A percentile compares a stretch with the other conserved stretches of the same genome.
These are phyloP conservation scores for Cephalotrichum gorgonifer DNA, from an alignment of 2,329 filamentous ascomycete species.

Conservation along the genomic window DNA sequence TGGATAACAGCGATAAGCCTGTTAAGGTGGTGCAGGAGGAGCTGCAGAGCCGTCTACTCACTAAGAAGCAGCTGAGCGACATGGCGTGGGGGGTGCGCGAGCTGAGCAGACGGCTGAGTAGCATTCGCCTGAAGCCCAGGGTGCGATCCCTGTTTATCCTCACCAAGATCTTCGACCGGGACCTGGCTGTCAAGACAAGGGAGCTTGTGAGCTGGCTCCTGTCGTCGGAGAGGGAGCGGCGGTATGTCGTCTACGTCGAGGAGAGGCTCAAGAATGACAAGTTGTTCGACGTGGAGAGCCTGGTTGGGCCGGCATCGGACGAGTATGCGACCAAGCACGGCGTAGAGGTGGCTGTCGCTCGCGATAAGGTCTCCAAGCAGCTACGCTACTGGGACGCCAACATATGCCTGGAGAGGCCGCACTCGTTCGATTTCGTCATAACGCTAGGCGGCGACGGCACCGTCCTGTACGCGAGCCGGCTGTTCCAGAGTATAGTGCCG, in stretches of 20 bases:
- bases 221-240: slow-evolving; percentile 51
- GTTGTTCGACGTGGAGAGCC: slow-evolving; percentile 60
- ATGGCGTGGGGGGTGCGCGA: slow-evolving; percentile 96
- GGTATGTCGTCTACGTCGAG: slow-evolving; percentile 77
- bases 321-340: slow-evolving; percentile 26
- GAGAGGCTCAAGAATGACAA: slow-evolving; percentile 60
- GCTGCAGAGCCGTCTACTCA: slow-evolving; percentile 63
- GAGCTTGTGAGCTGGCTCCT: slow-evolving; percentile 76
- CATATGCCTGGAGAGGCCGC: slow-evolving; percentile 67
- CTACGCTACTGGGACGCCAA: slow-evolving; percentile 76
- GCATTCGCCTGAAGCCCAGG: slow-evolving; percentile 70
- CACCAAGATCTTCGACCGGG: slow-evolving; percentile 83
- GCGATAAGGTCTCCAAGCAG: slow-evolving; percentile 32
- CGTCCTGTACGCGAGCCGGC: slow-evolving; percentile 89
- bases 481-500: slow-evolving; percentile 91
- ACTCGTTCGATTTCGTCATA: slow-evolving; percentile 88
- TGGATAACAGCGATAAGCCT: not conserved
- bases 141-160: slow-evolving; percentile 79
- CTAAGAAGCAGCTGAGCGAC: slow-evolving; percentile 88
- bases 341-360: slow-evolving; percentile 20
- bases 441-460: slow-evolving; percentile 94
- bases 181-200: slow-evolving; percentile 65
- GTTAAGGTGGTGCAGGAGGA: slow-evolving; percentile 9
- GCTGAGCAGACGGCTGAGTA: slow-evolving; percentile 75
- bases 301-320: slow-evolving; percentile 51